These are phyloP conservation scores for Aureobasidium sp. DNA, from an alignment of 2,329 filamentous ascomycete genomes.

Conservation along the genomic window DNA sequence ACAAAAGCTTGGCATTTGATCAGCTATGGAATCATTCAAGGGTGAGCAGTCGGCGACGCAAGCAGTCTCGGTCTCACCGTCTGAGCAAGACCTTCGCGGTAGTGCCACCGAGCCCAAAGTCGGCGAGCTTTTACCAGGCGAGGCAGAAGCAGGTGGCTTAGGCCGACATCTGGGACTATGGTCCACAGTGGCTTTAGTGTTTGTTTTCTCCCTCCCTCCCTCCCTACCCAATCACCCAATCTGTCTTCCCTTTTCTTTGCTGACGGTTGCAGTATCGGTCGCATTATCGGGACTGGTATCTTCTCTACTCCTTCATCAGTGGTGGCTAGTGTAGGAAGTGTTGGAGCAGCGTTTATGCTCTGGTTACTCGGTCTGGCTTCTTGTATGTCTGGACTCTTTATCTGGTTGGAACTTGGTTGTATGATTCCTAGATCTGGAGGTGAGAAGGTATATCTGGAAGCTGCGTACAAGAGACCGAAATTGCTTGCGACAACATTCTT, in stretches of 20 bases:
- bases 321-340: neutral
- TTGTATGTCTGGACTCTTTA: slow-evolving; percentile 34
- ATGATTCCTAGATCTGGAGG: slow-evolving; percentile 64
- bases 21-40: neutral
- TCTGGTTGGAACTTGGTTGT: slow-evolving; percentile 59
- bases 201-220: neutral
- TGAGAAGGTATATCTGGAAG: slow-evolving; percentile 61
- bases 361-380: neutral
- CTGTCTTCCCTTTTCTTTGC: no score
- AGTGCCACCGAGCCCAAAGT: neutral
- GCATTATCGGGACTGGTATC: neutral
- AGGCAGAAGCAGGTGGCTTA: neutral
- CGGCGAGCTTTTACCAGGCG: neutral
- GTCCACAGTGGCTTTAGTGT: neutral
- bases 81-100: neutral
- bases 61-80: neutral
- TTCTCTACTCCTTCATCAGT: neutral
- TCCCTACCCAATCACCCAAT: neutral
- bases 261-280: neutral
- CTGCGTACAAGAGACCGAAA: slow-evolving; percentile 53
- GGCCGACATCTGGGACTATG: neutral
- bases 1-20: no score
- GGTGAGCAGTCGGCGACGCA: neutral
- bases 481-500: slow-evolving; percentile 57
- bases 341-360: neutral